Conservation (phyloP, 495 filamentous ascomycete genomes). For the Terfezia boudieri region DNA sequence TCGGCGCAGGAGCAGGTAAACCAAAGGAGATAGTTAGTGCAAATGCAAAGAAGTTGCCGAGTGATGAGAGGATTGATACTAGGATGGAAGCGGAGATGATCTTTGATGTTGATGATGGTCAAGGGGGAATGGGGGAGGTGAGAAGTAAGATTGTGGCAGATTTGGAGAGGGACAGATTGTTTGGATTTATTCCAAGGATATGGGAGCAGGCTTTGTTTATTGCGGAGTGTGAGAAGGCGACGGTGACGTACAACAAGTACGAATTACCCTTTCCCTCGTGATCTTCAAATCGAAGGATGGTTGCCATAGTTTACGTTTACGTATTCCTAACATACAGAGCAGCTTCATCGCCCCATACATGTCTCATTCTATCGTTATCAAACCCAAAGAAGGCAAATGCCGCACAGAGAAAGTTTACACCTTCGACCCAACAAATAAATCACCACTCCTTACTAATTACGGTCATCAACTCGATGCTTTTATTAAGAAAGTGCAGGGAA, state of each 20-base stretch:
- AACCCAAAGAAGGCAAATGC: slow-evolving; percentile 15
- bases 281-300: not conserved
- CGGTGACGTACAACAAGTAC: slow-evolving; percentile 20
- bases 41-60: slow-evolving; percentile 16
- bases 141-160: slow-evolving; percentile 17
- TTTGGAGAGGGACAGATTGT: slow-evolving; percentile 11
- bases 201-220: slow-evolving; percentile 19
- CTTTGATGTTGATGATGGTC: slow-evolving; percentile 7
- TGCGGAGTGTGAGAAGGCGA: slow-evolving; percentile 22
- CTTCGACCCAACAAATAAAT: not conserved
- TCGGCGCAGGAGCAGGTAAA: slow-evolving; percentile 4
- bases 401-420: slow-evolving; percentile 9
- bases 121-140: slow-evolving; percentile 2
- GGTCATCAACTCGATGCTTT: slow-evolving; percentile 21
- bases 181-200: slow-evolving; percentile 15
- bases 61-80: slow-evolving; percentile 20
- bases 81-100: slow-evolving; percentile 18
- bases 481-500: slow-evolving; percentile 15
- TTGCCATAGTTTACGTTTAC: not conserved
- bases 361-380: slow-evolving; percentile 22
- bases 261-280: not conserved
- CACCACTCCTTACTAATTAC: slow-evolving; percentile 15
- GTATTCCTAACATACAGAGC: not conserved
- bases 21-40: slow-evolving; percentile 22
- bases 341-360: slow-evolving; percentile 21